These are phyloP conservation scores for Trypanosoma conorhini DNA, from an alignment of 208 protist species.

Conservation along the genomic window DNA sequence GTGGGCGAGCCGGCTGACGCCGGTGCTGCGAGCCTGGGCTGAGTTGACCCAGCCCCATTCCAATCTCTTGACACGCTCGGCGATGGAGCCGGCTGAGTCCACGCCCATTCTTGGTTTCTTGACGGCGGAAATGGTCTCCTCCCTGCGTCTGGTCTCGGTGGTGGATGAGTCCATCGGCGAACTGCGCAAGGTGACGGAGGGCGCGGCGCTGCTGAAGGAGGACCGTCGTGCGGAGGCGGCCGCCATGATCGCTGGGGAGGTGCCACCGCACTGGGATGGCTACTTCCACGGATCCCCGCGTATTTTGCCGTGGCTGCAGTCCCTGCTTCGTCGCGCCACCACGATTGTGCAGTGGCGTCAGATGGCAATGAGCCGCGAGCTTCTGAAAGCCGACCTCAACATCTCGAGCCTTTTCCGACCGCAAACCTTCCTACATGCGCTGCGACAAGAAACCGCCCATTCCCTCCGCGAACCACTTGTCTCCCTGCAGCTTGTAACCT, in stretches of 20 bases:
- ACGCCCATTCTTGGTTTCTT: slow-evolving; percentile 92
- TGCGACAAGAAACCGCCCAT: slow-evolving; percentile 95
- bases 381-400: slow-evolving; percentile 77
- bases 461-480: slow-evolving; percentile 75
- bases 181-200: slow-evolving; percentile 89
- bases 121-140: slow-evolving; percentile 75
- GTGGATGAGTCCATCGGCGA: slow-evolving; percentile 84
- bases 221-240: slow-evolving; percentile 69
- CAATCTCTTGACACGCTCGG: slow-evolving; percentile 44
- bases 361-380: slow-evolving; percentile 39
- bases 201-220: slow-evolving; percentile 85
- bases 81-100: slow-evolving; percentile 19
- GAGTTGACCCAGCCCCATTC: slow-evolving; percentile 68
- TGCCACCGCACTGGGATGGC: slow-evolving; percentile 88
- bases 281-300: slow-evolving; percentile 85
- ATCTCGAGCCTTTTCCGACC: slow-evolving; percentile 92
- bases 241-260: slow-evolving; percentile 79
- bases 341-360: slow-evolving; percentile 77
- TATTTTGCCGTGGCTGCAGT: slow-evolving; percentile 86
- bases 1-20: slow-evolving; percentile 80
- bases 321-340: slow-evolving; percentile 78
- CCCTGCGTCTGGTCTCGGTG: slow-evolving; percentile 57
- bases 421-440: slow-evolving; percentile 95
- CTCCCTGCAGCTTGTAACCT: slow-evolving; percentile 64
- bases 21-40: slow-evolving; percentile 87